Evolutionary conservation across 2,329 filamentous ascomycete species (phyloP), one percentile per base, ranked within the genome.

Genomic region (Aspergillus bombycis): DNA sequence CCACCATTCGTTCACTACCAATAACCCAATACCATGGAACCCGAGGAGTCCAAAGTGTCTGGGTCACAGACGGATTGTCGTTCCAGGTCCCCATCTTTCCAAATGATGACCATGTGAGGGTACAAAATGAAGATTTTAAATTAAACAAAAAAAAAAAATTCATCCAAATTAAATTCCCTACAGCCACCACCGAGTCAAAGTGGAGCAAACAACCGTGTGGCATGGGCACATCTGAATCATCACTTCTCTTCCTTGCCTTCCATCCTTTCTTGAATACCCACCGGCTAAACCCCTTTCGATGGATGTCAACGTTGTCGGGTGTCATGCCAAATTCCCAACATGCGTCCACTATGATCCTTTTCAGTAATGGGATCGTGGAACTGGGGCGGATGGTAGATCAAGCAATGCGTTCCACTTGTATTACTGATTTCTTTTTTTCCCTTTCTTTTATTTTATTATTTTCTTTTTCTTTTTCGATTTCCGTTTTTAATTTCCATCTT

Each of bases 381-480:
- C 71, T 74, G 70, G 72, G 71, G 70, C 72, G 72, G 72, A 71
- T 72, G 72, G 71, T 68, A 73, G 72, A 76, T 76, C 72, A 69
- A 67, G 69, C 67, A 68, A 67, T 71, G 67, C 53, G 57, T 59
- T 59, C 46, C 38, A 58, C 55, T 48, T 54, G 26, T 60, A 54
- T 57, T 43, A 57, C 36, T 32, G 38, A 38, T 54, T 50, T 41
- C 23, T 23, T 57, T 34, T 38, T 48, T 34, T 19, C 34, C 9
- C 38, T 14, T 69, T 64, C 43, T 52, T 62, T 61, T 38, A 61
- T 57, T 61, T 46, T 56, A 57, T 38, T 53, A 48, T 60, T 50
- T 61, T 45, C 50, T 52, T 60, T 43, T 50, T n/a, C 21, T 65
- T 61, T 41, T 45, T 46, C 38, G 32, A 61, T 34, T 46, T 34